Percentiles rank a stretch among this genome's conserved stretches.
Evolutionary conservation across 1,139 yeast species (phyloP).

Genomic region (Entelexis sorbosivorans): DNA sequence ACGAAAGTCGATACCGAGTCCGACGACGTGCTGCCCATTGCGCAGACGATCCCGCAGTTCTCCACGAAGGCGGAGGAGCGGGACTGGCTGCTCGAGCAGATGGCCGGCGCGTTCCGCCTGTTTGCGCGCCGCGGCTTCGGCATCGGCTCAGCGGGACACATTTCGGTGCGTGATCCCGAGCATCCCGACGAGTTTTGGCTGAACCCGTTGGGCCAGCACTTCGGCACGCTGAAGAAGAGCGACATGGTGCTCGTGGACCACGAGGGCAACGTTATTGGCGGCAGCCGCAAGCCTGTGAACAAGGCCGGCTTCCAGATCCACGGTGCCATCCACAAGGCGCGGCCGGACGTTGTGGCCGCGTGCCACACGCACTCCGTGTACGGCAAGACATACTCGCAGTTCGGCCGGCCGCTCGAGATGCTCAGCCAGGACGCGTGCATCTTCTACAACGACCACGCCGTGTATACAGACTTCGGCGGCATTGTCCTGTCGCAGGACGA

Average conservation of each 20-base stretch:
- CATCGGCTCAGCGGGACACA: conserved; percentile 74
- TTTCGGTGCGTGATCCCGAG: conserved; percentile 67
- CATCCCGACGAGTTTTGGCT: conserved; percentile 66
- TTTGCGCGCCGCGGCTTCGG: conserved; percentile 62
- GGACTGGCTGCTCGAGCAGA: conserved; percentile 39
- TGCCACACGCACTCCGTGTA: conserved; percentile 67
- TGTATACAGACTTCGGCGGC: conserved; percentile 64
- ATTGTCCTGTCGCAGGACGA: conserved; percentile 63
- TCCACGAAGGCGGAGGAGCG: conserved; percentile 18
- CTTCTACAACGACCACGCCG: conserved; percentile 55
- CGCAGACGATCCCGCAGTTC: conserved; percentile 20
- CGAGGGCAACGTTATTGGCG: conserved; percentile 58
- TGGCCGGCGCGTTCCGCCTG: conserved; percentile 73
- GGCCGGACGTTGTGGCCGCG: conserved; percentile 73
- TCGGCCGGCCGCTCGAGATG: conserved; percentile 66
- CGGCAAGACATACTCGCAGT: conserved; percentile 65
- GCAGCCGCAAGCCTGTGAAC: conserved; percentile 54
- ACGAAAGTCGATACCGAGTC: conserved; percentile 23
- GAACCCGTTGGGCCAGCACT: conserved; percentile 65
- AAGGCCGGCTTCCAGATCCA: conserved; percentile 77
- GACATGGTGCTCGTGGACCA: conserved; percentile 72
- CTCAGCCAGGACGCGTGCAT: conserved; percentile 66
- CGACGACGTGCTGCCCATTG: conserved; percentile 17
- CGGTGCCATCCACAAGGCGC: conserved; percentile 62
- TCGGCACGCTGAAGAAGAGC: conserved; percentile 55